phyloP scores from a whole-genome alignment of 2,329 filamentous ascomycete genomes.

The Hysterium pulicare region DNA sequence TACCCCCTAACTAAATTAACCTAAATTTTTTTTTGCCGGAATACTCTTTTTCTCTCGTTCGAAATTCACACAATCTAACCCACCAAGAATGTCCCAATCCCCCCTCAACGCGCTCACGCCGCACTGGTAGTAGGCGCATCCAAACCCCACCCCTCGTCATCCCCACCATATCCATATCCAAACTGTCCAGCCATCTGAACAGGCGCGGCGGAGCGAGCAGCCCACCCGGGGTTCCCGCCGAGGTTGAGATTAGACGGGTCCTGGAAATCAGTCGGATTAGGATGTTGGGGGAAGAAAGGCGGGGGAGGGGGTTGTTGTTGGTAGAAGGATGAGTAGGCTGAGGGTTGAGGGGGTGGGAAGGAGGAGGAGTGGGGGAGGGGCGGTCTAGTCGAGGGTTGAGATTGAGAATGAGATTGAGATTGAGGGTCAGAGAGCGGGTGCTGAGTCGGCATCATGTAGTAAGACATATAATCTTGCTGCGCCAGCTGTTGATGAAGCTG shows the following conservation, averaged over 20 bases:
- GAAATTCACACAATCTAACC: too few species aligned
- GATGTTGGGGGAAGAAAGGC: background rate
- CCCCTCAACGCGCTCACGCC: too few species aligned
- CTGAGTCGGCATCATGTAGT: background rate
- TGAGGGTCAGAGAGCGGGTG: background rate
- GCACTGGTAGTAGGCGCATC: too few species aligned
- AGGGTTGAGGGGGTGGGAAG: background rate
- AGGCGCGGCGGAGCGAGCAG: background rate
- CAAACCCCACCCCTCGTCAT: background rate
- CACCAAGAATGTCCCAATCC: too few species aligned
- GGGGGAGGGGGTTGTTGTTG: background rate
- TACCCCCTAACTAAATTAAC: too few species aligned
- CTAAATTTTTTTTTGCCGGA: too few species aligned
- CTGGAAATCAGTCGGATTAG: background rate
- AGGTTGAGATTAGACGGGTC: background rate
- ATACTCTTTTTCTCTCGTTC: too few species aligned
- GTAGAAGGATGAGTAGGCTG: background rate
- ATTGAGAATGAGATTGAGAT: background rate
- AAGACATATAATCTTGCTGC: background rate
- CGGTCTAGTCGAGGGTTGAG: background rate
- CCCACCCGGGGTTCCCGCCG: constrained; percentile 1
- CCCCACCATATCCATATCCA: background rate
- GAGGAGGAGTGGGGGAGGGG: background rate
- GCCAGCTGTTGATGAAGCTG: background rate
- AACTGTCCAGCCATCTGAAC: background rate